These are phyloP conservation scores for Candida mesenterica DNA, from an alignment of 1,139 yeast species.

Conservation along the genomic window DNA sequence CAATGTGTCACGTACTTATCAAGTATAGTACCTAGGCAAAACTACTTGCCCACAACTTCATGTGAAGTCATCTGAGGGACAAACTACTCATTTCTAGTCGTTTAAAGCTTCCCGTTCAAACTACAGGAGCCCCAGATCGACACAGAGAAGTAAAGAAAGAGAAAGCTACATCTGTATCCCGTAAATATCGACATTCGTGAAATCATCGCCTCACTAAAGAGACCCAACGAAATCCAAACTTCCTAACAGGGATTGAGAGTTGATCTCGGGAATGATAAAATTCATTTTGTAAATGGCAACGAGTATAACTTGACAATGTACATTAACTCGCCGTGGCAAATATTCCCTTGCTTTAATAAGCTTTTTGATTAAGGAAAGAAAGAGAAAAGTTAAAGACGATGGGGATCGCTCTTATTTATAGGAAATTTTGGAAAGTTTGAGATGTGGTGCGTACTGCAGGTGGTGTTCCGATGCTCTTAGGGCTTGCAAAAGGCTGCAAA, in stretches of 20 bases:
- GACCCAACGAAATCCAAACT: conserved; percentile 55
- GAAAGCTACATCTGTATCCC: conserved; percentile 42
- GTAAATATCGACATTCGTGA: conserved; percentile 56
- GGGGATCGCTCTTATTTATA: not conserved
- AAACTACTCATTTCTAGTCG: no score
- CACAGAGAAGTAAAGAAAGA: no score
- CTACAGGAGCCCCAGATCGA: no score
- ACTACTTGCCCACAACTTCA: no score
- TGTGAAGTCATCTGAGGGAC: no score
- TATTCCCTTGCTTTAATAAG: conserved; percentile 50
- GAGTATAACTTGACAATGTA: conserved; percentile 59
- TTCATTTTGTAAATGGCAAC: conserved; percentile 54
- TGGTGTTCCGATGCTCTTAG: no score
- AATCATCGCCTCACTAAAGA: conserved; percentile 52
- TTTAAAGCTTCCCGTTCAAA: no score
- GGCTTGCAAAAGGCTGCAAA: no score
- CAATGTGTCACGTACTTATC: no score
- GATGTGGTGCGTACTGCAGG: no score
- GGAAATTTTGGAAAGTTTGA: no score
- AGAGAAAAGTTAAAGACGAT: conserved; percentile 2
- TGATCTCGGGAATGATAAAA: conserved; percentile 49
- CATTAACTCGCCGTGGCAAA: conserved; percentile 72
- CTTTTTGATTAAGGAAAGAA: conserved; percentile 56
- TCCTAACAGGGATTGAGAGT: conserved; percentile 51
- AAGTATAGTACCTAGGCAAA: no score